Percentiles rank a stretch among this genome's conserved stretches.
Conservation (phyloP, 169 alveolate genomes). For the Cryptosporidium parvum region DNA sequence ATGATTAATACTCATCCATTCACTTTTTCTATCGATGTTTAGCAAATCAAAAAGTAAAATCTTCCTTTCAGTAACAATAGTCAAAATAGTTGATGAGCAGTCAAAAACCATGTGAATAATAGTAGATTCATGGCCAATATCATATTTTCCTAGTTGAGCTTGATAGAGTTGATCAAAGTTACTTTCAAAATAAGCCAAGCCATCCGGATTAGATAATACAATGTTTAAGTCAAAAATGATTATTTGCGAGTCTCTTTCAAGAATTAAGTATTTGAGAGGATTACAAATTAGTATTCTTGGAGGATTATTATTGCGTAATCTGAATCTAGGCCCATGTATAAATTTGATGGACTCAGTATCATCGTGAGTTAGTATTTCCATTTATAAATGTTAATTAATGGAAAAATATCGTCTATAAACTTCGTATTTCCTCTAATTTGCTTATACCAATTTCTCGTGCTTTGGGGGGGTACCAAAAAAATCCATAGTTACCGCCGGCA, state of each 20-base stretch:
- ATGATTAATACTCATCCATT: conserved; percentile 35
- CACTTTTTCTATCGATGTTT: background rate
- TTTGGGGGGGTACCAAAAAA: background rate
- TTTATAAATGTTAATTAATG: conserved; percentile 1
- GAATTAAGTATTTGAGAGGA: conserved; percentile 22
- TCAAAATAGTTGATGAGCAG: conserved; percentile 41
- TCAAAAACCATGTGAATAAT: conserved; percentile 21
- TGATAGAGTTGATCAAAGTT: background rate
- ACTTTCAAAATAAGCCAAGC: conserved; percentile 5
- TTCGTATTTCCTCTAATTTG: background rate
- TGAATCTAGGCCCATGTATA: conserved; percentile 63
- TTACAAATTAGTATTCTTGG: conserved; percentile 46
- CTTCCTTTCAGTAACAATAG: background rate
- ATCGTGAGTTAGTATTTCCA: conserved; percentile 63
- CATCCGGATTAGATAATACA: background rate
- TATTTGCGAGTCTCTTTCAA: conserved; percentile 25
- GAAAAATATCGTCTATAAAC: background rate
- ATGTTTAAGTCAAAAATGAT: conserved; percentile 10
- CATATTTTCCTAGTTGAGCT: background rate
- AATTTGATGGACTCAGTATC: conserved; percentile 52
- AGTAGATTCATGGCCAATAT: background rate
- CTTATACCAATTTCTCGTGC: background rate
- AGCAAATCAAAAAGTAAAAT: conserved; percentile 24
- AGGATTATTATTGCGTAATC: background rate
- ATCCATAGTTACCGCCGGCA: conserved; percentile 8